Evolutionary conservation across 768 basidiomycete species (phyloP), one percentile per base, ranked within the genome.

Genomic region (Amylocystis lapponica): DNA sequence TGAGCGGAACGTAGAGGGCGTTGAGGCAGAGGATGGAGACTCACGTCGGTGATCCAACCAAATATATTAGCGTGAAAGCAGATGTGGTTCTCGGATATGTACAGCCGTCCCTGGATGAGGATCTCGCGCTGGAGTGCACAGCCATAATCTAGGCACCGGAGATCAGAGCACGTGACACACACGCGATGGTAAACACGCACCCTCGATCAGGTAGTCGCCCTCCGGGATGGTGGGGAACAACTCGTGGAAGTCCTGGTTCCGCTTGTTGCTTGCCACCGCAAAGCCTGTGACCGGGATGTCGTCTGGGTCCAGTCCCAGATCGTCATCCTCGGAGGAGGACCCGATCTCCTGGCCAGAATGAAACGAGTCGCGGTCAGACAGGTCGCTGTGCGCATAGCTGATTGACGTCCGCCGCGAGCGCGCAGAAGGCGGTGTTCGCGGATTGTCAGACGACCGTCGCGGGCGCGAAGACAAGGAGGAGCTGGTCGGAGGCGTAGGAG

Each of bases 1-100:
- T n/a, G n/a, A 38, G 36, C 11, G 23, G 36, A 17, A 21, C n/a
- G 31, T 8, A 20, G 12, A 13, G 35, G 14, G 43, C 27, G 11
- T 16, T 11, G 20, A 16, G 17, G 20, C 21, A 44, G 9, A 21
- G 23, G 34, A 36, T 38, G 23, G 11, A 27, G 0, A 71, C 93
- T 63, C 63, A 95, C 94, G 59, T 95, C 83, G 22, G 95, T 98
- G 37, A 96, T 86, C 96, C 95, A 98, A 32, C 96, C 95, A 64
- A 98, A 95, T 33, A 98, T 97, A 59, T 98, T 98, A 32, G 96
- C 95, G 55, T 99, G 90, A 71, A 98, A 99, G 68, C 92, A 98
- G n/a, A 97, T 78, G 59, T 97, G 94, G 65, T 98, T 97, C 66
- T 99, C 95, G 6, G 96, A 98, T 19, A 98, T 89, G 65, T 97